phyloP scores from a whole-genome alignment of 192 early-diverging fungal species.

The Neocallimastix lanati region DNA sequence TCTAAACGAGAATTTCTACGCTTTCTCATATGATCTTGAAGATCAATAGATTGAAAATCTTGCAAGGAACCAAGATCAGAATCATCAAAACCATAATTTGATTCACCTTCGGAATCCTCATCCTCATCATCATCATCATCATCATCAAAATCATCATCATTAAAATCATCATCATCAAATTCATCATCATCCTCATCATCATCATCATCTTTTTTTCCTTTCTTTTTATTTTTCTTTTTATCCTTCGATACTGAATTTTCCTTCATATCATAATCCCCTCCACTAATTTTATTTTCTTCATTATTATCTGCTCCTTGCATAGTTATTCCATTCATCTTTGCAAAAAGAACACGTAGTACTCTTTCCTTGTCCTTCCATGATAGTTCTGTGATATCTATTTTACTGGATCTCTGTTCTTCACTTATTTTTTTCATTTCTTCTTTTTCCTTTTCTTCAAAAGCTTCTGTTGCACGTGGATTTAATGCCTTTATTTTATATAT shows the following conservation, averaged over 20 bases:
- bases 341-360: conserved; percentile 37
- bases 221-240: not conserved
- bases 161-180: no score
- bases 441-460: not conserved
- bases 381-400: conserved; percentile 24
- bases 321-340: conserved; percentile 40
- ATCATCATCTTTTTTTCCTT: no score
- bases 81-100: no score
- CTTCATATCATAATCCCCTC: not conserved
- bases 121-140: no score
- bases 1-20: no score
- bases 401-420: not conserved
- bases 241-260: not conserved
- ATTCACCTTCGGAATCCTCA: no score
- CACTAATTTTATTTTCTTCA: not conserved
- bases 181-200: no score
- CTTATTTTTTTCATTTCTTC: not conserved
- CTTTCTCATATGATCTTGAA: no score
- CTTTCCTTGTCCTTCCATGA: conserved; percentile 34
- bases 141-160: no score
- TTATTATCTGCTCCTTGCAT: not conserved
- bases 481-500: no score
- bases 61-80: no score
- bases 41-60: no score
- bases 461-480: not conserved